These are phyloP conservation scores for Blastobotrys peoriensis DNA, from an alignment of 805 yeast genomes.

Conservation along the genomic window DNA sequence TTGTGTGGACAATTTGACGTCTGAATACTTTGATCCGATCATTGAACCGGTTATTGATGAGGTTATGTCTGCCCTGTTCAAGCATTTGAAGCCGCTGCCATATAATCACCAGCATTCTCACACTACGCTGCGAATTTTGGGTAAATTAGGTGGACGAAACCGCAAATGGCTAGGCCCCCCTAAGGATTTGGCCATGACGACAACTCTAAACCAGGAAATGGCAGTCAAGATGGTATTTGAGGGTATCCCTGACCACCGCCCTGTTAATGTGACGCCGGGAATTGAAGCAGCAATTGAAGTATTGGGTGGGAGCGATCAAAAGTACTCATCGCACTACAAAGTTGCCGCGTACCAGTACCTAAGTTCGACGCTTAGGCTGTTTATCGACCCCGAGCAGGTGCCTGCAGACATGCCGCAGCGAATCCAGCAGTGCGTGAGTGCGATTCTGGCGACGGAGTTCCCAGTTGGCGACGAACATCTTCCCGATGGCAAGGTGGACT, in stretches of 20 bases:
- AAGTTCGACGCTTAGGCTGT: slow-evolving; percentile 56
- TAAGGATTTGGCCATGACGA: slow-evolving; percentile 44
- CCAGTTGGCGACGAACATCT: slow-evolving; percentile 35
- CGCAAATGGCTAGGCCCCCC: slow-evolving; percentile 79
- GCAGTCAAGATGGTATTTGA: slow-evolving; percentile 64
- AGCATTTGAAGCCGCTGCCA: slow-evolving; percentile 84
- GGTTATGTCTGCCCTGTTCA: slow-evolving; percentile 89
- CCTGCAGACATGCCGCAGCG: slow-evolving; percentile 30
- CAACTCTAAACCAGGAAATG: slow-evolving; percentile 53
- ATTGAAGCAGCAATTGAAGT: slow-evolving; percentile 70
- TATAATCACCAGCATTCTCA: slow-evolving; percentile 94
- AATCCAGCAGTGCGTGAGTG: slow-evolving; percentile 19
- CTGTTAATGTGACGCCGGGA: slow-evolving; percentile 79
- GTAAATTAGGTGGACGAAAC: slow-evolving; percentile 95
- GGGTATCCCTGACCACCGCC: slow-evolving; percentile 56
- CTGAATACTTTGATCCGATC: slow-evolving; percentile 95
- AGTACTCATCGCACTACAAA: slow-evolving; percentile 55
- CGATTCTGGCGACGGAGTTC: slow-evolving; percentile 33
- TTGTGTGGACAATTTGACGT: slow-evolving; percentile 93
- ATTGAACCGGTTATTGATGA: slow-evolving; percentile 94
- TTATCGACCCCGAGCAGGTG: slow-evolving; percentile 51
- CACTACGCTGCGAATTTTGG: slow-evolving; percentile 85
- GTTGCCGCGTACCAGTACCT: slow-evolving; percentile 73
- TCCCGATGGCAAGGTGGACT: slow-evolving; percentile 19
- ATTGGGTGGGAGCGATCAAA: slow-evolving; percentile 62